These are phyloP conservation scores for Takashimella tepidaria DNA, from an alignment of 1,284 basidiomycete species.

Conservation along the genomic window DNA sequence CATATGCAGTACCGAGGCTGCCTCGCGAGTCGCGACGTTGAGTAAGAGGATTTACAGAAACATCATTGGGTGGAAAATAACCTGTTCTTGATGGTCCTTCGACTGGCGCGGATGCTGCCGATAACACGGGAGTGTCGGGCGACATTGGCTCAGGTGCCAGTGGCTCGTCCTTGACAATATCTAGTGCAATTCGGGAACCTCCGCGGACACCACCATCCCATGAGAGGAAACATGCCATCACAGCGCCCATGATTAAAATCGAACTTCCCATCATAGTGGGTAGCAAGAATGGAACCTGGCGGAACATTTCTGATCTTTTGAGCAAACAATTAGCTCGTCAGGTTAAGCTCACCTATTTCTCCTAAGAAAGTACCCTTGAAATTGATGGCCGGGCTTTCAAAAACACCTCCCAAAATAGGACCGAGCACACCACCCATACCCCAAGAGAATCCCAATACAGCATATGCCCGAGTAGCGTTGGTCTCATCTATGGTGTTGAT, in stretches of 20 bases:
- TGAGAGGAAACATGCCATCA: conserved; percentile 82
- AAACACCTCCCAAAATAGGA: conserved; percentile 74
- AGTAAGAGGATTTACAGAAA: background rate
- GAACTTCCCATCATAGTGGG: conserved; percentile 76
- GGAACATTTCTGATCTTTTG: conserved; percentile 53
- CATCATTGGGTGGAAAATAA: background rate
- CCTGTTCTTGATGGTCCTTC: background rate
- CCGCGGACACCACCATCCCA: conserved; percentile 82
- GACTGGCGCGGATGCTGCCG: background rate
- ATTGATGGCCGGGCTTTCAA: conserved; percentile 78
- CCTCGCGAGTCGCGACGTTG: conserved; percentile 33
- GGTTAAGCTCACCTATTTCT: conserved; percentile 45
- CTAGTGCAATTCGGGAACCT: conserved; percentile 68
- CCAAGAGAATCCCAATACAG: conserved; percentile 92
- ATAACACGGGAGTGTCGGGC: background rate
- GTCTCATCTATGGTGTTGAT: conserved; percentile 48
- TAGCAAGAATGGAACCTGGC: conserved; percentile 82
- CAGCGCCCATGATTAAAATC: conserved; percentile 67
- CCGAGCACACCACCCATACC: conserved; percentile 71
- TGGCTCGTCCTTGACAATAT: conserved; percentile 61
- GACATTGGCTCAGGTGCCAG: conserved; percentile 12
- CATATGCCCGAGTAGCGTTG: conserved; percentile 91
- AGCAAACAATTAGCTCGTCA: background rate
- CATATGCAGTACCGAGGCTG: conserved; percentile 43
- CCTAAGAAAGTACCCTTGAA: conserved; percentile 68